Evolutionary conservation across 1,284 basidiomycete species (phyloP), one percentile per base, ranked within the genome.

Genomic region (Malassezia sp.): DNA sequence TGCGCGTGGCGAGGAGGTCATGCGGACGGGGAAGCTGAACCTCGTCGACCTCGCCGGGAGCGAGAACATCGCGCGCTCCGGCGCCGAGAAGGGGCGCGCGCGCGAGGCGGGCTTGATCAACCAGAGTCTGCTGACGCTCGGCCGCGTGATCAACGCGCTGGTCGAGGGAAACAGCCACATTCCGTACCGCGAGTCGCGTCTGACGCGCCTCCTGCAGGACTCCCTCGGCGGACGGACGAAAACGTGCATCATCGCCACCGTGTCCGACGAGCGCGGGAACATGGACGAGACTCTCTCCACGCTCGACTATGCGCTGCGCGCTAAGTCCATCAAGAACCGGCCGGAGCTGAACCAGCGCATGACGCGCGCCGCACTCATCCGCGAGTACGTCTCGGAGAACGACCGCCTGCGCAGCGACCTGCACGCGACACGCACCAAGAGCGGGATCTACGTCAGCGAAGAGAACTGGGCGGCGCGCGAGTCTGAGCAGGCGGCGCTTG

Each of bases 51-150:
- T 97, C 49, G 93, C 93, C 29, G 93, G 93, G 5, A 91, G 87
- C 4, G 93, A 99, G 72, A 96, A 95, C 62, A 91, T 99, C 59
- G 91, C 89, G 8, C 78, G 91, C 14, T 89, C 85, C 0, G 93
- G 93, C 6, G 93, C 93, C 1, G 87, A 90, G 71, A 85, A 95
- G 68, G 88, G 87, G 70, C 77, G 90, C 45, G 93, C 91, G 2
- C 77, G 88, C 57, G 93, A 99, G 68, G 93, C 93, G 1, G 93
- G 93, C 7, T 93, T 93, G 84, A 99, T 99, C 72, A 99, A 99
- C 67, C 88, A 96, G 73, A 93, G 87, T 67, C 75, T 99, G 29
- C 75, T 99, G 5, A 95, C 93, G 17, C 80, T 99, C 11, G 93
- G 93, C 1, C 77, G 93, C 33, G 93, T 99, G 36, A 97, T 99